Evolutionary conservation across 805 yeast species (phyloP), one percentile per base, ranked within the genome.

Genomic region (Kodamaea jinghongensis): DNA sequence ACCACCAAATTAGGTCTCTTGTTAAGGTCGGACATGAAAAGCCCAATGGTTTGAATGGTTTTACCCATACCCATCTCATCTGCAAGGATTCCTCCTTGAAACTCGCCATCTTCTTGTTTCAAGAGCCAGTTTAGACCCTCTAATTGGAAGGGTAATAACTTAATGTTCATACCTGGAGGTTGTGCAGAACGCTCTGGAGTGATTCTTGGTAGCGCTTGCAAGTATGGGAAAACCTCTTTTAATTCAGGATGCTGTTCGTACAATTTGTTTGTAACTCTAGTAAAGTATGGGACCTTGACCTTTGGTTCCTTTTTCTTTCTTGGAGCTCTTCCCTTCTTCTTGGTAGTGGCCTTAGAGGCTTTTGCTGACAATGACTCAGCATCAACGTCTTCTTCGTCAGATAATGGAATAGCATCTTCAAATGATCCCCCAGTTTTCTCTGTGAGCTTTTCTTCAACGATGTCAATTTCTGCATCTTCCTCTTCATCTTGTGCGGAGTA

Each of bases 11-110:
- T 86, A 7, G 97, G 97, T 8, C 78, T 66, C 48, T 79, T 81
- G 0, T 67, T 53, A 36, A 72, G 56, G 58, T 88, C 95, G 34
- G 72, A 61, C 79, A 90, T 78, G 55, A 93, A 77, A 32, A 93
- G 63, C 0, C 95, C 93, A 45, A 93, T 91, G 28, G 96, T 91
- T 63, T 93, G 99, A 36, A 93, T 90, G 0, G 99, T 93, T 54
- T 93, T 93, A 47, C 99, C 99, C 98, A 93, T 91, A 27, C 99
- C 99, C 99, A 93, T 93, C 63, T 93, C 99, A 67, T 93, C 99
- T 4, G 99, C 98, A 34, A 93, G 67, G 7, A 93, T 83, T 11
- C 98, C 99, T 17, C 99, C 99, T 11, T 76, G 71, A 60, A 84
- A 91, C 31, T 71, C 74, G 16, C 86, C 72, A 15, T 79, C 80